Base-by-base conservation (phyloP, 257 asterid genomes). In the Przewalskia tangutica region DNA sequence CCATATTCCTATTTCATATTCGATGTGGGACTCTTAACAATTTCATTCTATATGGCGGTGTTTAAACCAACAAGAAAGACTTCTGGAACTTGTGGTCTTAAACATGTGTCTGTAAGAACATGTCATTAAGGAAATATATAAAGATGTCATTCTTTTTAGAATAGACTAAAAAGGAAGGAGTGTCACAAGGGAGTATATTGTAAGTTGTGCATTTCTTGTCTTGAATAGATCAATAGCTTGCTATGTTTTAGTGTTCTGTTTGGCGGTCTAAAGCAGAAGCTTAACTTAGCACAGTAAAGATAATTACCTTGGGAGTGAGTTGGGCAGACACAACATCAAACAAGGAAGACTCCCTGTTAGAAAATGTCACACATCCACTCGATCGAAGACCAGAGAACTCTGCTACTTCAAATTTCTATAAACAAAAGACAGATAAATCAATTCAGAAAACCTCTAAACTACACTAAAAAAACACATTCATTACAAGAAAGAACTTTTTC, bases 381-480 rank as follows among this genome's bases (percentile, higher is more conserved):
- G 95, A 90, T 84, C 90, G 87, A 27, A 93, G 94, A 54, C 98
- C 98, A 14, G 91, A 89, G 87, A 90, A 93, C 78, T 92, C 94
- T 17, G 92, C 90, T 36, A 86, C 90, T 82, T 93, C 96, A 46
- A 91, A 84, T 88, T 84, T 93, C 97, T 94, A 82, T 82, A 84
- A 17, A 27, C 32, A 73, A 17, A 65, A 79, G 77, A 44, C 54
- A 79, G 20, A 85, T 60, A 56, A 82, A 32, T 23, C 34, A n/a
- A 53, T 27, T 17, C 12, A 7, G 20, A 12, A 53, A 60, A 17
- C 48, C 12, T 6, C 13, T n/a, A 76, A n/a, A 42, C 18, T 20
- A 16, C 56, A 80, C 62, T 5, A 77, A 7, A 40, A 40, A 58
- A 55, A 23, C 65, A 79, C 42, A 12, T 20, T 58, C 14, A 73